phyloP scores from a whole-genome alignment of 805 yeast genomes.

The Candida orba region DNA sequence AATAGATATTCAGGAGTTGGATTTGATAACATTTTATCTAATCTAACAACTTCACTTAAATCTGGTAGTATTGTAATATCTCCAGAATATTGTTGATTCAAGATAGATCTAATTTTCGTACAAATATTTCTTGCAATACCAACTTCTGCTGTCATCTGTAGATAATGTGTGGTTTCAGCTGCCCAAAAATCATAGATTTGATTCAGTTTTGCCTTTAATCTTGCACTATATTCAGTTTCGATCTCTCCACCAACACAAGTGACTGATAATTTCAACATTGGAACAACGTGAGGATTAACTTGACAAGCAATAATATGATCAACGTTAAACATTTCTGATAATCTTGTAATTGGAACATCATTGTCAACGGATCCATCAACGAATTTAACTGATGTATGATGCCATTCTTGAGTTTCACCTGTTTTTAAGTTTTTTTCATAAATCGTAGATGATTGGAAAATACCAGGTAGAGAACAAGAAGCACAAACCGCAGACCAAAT shows the following conservation, averaged over 20 bases:
- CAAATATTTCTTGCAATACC: constrained; percentile 70
- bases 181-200: constrained; percentile 51
- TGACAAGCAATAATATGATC: constrained; percentile 97
- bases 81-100: constrained; percentile 86
- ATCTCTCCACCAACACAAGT: constrained; percentile 64
- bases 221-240: constrained; percentile 52
- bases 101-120: constrained; percentile 64
- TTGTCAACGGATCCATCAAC: constrained; percentile 96
- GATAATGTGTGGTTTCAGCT: constrained; percentile 70
- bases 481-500: constrained; percentile 91
- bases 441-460: constrained; percentile 80
- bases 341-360: constrained; percentile 83
- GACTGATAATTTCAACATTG: constrained; percentile 63
- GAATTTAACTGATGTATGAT: constrained; percentile 64
- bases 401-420: constrained; percentile 76
- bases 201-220: constrained; percentile 44
- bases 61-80: constrained; percentile 91
- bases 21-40: constrained; percentile 60
- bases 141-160: constrained; percentile 65
- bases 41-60: constrained; percentile 45
- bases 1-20: constrained; percentile 74
- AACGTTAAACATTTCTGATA: constrained; percentile 95
- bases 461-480: constrained; percentile 89
- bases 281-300: constrained; percentile 94
- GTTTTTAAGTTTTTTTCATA: constrained; percentile 76